Evolutionary conservation across 2,329 filamentous ascomycete genomes (phyloP).

Genomic region (Grosmannia serpens): DNA sequence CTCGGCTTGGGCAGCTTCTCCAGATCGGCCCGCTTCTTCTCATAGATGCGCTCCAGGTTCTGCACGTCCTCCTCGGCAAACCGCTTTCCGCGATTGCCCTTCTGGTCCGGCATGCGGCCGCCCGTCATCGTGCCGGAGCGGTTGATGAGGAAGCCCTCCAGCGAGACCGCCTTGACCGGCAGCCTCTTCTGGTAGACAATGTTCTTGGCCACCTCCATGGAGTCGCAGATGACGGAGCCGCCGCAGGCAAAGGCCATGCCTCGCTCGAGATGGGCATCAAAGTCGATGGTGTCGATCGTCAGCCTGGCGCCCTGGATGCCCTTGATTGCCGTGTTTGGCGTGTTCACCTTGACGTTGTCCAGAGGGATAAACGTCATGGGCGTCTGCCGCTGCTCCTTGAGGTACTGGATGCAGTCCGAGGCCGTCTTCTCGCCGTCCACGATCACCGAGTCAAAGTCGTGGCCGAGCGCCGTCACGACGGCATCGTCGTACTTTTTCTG

Average conservation of each 20-base stretch:
- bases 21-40: conserved; percentile 68
- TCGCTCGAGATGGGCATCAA: conserved; percentile 75
- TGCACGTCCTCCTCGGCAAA: conserved; percentile 89
- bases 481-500: conserved; percentile 95
- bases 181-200: conserved; percentile 78
- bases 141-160: conserved; percentile 94
- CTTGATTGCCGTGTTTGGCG: conserved; percentile 81
- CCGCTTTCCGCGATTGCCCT: conserved; percentile 57
- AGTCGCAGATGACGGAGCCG: conserved; percentile 89
- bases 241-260: conserved; percentile 94
- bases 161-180: conserved; percentile 84
- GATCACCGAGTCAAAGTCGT: conserved; percentile 87
- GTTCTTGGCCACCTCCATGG: conserved; percentile 72
- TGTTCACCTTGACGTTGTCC: conserved; percentile 93
- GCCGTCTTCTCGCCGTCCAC: conserved; percentile 93
- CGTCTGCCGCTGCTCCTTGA: conserved; percentile 78
- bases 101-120: conserved; percentile 67
- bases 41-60: conserved; percentile 63
- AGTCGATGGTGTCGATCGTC: conserved; percentile 93
- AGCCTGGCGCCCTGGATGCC: conserved; percentile 76
- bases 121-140: conserved; percentile 96
- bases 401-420: conserved; percentile 85
- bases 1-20: conserved; percentile 69
- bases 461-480: conserved; percentile 81
- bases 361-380: conserved; percentile 92